Base-by-base conservation (phyloP, 805 yeast genomes). In the Lachancea cidri region DNA sequence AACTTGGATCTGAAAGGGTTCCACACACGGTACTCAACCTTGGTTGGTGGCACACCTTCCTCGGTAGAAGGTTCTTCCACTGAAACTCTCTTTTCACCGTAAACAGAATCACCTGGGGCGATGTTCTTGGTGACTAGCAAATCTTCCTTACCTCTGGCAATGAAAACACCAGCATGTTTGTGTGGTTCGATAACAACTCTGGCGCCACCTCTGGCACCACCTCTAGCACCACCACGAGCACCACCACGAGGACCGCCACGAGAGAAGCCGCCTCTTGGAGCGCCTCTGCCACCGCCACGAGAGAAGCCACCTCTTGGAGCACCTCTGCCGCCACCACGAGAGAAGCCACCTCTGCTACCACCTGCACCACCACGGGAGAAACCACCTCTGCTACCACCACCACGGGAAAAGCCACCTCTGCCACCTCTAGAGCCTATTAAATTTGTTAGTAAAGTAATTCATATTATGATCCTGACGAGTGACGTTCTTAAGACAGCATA, bases 121-220 rank as follows among this genome's bases (percentile, higher is more conserved):
- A 83, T 71, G 76, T 93, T 93, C 75, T 85, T 91, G 61, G 98
- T 93, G 50, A 93, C 96, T 61, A 93, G 77, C 66, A 93, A 78
- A 79, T 93, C 98, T 76, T 93, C 98, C 72, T 93, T 93, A 70
- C 98, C 98, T 75, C 98, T 87, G 67, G 98, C 98, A 70, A 93
- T 91, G 81, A 81, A 93, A 54, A 93, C 96, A 80, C 94, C 98
- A 41, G 89, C 95, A 66, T 93, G 98, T 74, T 96, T 85, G 72
- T 93, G 98, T 58, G 98, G 97, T 74, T 93, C 98, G 57, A 91
- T 83, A 62, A 91, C 86, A 55, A 91, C 98, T 76, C 85, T 93
- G 59, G 96, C 95, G 66, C 94, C 95, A 58, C 91, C 93, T 52
- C 74, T 64, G 50, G 91, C 89, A 68, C 93, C 94, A 53, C 89